Evolutionary conservation across 2,329 filamentous ascomycete genomes (phyloP).

Genomic region (Aureobasidium leucospermi): DNA sequence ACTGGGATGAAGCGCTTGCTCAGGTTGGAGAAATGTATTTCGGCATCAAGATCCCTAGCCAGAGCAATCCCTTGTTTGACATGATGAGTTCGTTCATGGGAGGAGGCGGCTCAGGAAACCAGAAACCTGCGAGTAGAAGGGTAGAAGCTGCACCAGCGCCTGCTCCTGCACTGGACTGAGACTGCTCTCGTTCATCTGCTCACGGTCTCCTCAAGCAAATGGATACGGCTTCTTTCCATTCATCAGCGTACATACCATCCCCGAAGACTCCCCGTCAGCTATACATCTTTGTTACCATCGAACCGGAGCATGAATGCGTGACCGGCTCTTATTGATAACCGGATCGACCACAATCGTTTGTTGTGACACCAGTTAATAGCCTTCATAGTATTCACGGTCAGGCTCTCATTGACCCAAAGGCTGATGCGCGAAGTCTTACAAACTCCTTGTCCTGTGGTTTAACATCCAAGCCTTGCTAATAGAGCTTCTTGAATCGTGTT

Average conservation of each 20-base stretch:
- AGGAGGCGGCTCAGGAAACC: slow-evolving; percentile 56
- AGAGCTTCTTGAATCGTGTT: too few species aligned
- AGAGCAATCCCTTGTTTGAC: slow-evolving; percentile 88
- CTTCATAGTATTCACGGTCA: too few species aligned
- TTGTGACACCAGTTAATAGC: too few species aligned
- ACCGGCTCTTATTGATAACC: too few species aligned
- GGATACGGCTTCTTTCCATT: background rate
- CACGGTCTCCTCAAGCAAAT: background rate
- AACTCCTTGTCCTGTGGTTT: too few species aligned
- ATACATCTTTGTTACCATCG: too few species aligned
- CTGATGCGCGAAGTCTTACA: too few species aligned
- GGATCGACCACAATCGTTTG: too few species aligned
- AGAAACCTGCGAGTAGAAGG: slow-evolving; percentile 38
- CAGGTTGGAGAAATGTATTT: slow-evolving; percentile 97
- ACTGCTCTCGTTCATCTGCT: background rate
- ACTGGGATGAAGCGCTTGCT: slow-evolving; percentile 73
- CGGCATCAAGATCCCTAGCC: slow-evolving; percentile 75
- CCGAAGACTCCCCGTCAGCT: background rate
- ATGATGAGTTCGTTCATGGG: slow-evolving; percentile 98
- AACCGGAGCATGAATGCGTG: too few species aligned
- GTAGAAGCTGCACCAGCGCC: slow-evolving; percentile 35
- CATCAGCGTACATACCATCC: too few species aligned
- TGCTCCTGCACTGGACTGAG: slow-evolving; percentile 27
- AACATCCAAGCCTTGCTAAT: too few species aligned
- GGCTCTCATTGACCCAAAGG: too few species aligned